A percentile compares a stretch with the other conserved stretches of the same genome.
Evolutionary conservation across 148 eudicot species (phyloP).

Genomic region (Rhododendron henanense): DNA sequence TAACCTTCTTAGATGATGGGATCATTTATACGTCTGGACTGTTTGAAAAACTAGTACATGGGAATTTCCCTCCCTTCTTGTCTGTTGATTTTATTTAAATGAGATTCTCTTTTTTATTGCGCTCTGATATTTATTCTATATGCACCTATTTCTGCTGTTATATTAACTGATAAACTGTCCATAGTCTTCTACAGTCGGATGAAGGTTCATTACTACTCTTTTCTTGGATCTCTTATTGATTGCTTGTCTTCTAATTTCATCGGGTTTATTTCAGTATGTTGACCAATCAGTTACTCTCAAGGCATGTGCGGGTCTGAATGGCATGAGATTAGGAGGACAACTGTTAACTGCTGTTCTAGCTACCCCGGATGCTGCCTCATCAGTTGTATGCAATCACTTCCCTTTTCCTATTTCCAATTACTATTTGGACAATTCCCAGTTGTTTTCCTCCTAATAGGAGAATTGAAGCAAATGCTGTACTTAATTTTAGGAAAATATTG

Average conservation of each 20-base stretch:
- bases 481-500: slow-evolving; percentile 44
- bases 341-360: slow-evolving; percentile 79
- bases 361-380: slow-evolving; percentile 36
- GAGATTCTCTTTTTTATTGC: background rate
- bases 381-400: slow-evolving; percentile 32
- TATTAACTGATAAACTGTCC: background rate
- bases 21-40: background rate
- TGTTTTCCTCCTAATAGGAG: background rate
- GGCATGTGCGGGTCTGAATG: slow-evolving; percentile 89
- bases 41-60: background rate
- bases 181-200: background rate
- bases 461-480: background rate
- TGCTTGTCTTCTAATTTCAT: background rate
- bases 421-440: background rate
- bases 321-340: slow-evolving; percentile 75
- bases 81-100: background rate
- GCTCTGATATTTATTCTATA: background rate
- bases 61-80: background rate
- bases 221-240: background rate
- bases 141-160: background rate
- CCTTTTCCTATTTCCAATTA: background rate
- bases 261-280: slow-evolving; percentile 48
- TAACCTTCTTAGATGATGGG: background rate
- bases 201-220: background rate
- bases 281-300: slow-evolving; percentile 69